A percentile compares a stretch with the other conserved stretches of the same genome.
Evolutionary conservation across 202 grass and related monocot genomes (phyloP).

Genomic region (Schoenoplectus triqueter): DNA sequence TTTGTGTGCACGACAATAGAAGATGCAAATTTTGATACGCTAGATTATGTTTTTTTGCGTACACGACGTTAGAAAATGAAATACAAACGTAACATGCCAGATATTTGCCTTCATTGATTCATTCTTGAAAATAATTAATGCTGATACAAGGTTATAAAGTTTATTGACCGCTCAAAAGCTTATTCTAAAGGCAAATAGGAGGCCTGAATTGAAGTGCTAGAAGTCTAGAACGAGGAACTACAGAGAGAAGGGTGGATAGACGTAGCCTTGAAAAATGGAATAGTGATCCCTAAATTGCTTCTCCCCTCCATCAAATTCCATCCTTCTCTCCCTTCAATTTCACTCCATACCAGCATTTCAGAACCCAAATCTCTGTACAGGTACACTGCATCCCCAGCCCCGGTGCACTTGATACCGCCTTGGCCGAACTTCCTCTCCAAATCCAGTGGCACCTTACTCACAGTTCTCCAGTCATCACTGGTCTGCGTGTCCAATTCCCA

Average conservation of each 20-base stretch:
- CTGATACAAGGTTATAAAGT: background rate
- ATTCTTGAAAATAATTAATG: background rate
- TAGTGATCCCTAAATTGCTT: constrained; percentile 28
- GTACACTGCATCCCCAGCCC: constrained; percentile 39
- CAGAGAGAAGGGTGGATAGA: constrained; percentile 25
- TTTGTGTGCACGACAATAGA: background rate
- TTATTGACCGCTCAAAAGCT: background rate
- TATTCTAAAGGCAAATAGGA: background rate
- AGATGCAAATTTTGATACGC: background rate
- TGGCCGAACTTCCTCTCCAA: constrained; percentile 34
- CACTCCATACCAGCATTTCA: constrained; percentile 49
- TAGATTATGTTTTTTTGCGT: background rate
- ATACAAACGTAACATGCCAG: background rate
- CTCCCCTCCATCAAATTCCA: constrained; percentile 38
- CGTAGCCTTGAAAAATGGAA: constrained; percentile 27
- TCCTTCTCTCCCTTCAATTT: constrained; percentile 11
- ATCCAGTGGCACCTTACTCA: constrained; percentile 39
- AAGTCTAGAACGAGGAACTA: background rate
- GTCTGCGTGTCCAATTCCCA: constrained; percentile 40
- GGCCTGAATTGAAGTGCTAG: background rate
- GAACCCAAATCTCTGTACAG: constrained; percentile 49
- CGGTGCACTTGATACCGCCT: constrained; percentile 36
- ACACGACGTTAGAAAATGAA: background rate
- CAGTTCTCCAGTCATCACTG: background rate
- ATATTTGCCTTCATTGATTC: background rate